Percentiles rank a stretch among this genome's conserved stretches.
Evolutionary conservation across 2,329 filamentous ascomycete genomes (phyloP).

Genomic region (Nemania bipapillata): DNA sequence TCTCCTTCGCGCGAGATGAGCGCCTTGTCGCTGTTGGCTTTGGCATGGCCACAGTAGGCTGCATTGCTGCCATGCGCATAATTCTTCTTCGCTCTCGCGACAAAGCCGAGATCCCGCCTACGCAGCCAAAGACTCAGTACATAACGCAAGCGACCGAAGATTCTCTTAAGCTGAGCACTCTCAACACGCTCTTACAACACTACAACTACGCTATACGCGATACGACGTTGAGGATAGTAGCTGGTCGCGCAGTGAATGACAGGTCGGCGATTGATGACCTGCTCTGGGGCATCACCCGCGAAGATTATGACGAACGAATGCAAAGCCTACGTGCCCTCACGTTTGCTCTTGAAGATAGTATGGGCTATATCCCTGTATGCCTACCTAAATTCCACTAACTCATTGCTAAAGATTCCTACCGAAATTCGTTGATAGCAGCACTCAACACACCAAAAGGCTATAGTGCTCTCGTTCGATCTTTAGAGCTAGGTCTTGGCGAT

Average conservation of each 20-base stretch:
- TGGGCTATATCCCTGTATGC: neutral
- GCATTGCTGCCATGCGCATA: conserved; percentile 67
- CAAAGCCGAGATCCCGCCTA: conserved; percentile 72
- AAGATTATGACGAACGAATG: conserved; percentile 69
- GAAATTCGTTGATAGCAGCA: conserved; percentile 56
- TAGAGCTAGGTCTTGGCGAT: conserved; percentile 66
- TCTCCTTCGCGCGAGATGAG: conserved; percentile 60
- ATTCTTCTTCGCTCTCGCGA: conserved; percentile 70
- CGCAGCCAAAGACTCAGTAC: conserved; percentile 74
- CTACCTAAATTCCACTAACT: conserved; percentile 19
- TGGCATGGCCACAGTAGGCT: conserved; percentile 67
- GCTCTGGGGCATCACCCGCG: conserved; percentile 67
- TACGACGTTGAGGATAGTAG: conserved; percentile 70
- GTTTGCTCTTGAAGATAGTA: conserved; percentile 64
- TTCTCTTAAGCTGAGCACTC: conserved; percentile 71
- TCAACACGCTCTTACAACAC: conserved; percentile 74
- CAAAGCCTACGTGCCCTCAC: conserved; percentile 66
- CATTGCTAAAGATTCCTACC: conserved; percentile 45
- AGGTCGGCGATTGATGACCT: conserved; percentile 61
- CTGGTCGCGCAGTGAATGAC: conserved; percentile 69
- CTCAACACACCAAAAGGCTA: conserved; percentile 65
- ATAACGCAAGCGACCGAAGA: conserved; percentile 81
- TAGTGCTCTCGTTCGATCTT: conserved; percentile 68
- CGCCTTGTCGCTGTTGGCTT: conserved; percentile 65
- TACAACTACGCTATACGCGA: conserved; percentile 79